A percentile compares a stretch with the other conserved stretches of the same genome.
phyloP scores from a whole-genome alignment of 2,329 filamentous ascomycete species.

The Ophiostoma ulmi region DNA sequence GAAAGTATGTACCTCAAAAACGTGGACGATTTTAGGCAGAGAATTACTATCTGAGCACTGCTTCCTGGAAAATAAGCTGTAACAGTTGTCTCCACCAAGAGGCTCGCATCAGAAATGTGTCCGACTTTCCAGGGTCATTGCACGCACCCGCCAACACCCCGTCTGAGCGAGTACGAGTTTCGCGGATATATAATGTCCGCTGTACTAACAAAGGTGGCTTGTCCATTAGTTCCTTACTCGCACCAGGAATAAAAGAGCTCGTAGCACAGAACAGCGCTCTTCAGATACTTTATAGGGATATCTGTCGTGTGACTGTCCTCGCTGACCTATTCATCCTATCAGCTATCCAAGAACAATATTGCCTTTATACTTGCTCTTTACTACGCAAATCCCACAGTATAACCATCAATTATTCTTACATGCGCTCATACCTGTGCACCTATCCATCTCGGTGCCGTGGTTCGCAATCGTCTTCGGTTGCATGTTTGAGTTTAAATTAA shows the following conservation, averaged over 20 bases:
- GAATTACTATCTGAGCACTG: too few relatives aligned
- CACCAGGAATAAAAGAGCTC: not conserved
- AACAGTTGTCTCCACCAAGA: not conserved
- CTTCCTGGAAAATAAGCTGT: not conserved
- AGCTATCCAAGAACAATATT: not conserved
- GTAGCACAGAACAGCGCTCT: not conserved
- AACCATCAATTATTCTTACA: too few relatives aligned
- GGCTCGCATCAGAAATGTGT: not conserved
- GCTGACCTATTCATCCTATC: not conserved
- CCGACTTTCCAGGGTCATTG: not conserved
- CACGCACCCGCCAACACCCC: not conserved
- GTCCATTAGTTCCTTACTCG: not conserved
- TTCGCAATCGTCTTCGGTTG: not conserved
- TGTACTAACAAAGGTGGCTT: not conserved
- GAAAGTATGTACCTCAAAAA: too few relatives aligned
- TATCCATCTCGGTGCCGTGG: too few relatives aligned
- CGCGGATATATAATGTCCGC: not conserved
- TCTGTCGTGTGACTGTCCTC: not conserved
- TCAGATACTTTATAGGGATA: not conserved
- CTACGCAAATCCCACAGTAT: too few relatives aligned
- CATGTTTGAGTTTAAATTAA: not conserved
- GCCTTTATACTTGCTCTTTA: too few relatives aligned
- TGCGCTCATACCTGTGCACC: too few relatives aligned
- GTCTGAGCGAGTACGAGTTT: not conserved
- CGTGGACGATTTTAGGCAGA: too few relatives aligned